A percentile compares a stretch with the other conserved stretches of the same genome.
Evolutionary conservation across 352 stramenopile genomes (phyloP).

Genomic region (Pythium sukuiense): DNA sequence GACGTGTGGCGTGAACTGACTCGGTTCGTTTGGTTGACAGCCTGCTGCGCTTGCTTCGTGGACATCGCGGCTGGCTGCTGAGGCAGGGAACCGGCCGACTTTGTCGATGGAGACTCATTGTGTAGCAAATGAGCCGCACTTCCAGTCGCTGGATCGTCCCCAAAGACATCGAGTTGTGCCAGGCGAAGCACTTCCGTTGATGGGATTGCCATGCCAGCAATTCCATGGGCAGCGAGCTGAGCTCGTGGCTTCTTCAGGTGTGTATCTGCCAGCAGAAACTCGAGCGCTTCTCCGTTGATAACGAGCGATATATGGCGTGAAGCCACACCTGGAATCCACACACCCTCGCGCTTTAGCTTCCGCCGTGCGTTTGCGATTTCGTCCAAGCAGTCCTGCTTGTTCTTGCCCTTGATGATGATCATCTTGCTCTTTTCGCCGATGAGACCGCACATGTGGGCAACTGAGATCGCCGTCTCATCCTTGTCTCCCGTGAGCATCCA

Average conservation of each 20-base stretch:
- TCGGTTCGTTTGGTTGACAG: slow-evolving; percentile 19
- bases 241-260: slow-evolving; percentile 17
- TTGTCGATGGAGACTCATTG: slow-evolving; percentile 47
- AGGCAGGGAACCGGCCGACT: slow-evolving; percentile 45
- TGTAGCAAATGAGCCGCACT: slow-evolving; percentile 13
- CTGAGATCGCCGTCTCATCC: slow-evolving; percentile 98
- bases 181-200: slow-evolving; percentile 18
- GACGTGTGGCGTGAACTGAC: slow-evolving; percentile 40
- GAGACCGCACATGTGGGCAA: slow-evolving; percentile 96
- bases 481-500: slow-evolving; percentile 99
- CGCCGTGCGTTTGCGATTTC: slow-evolving; percentile 73
- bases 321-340: slow-evolving; percentile 75
- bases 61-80: background rate
- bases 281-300: slow-evolving; percentile 81
- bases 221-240: background rate
- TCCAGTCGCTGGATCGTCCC: slow-evolving; percentile 27
- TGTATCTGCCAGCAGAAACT: slow-evolving; percentile 60
- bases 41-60: background rate
- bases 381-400: slow-evolving; percentile 73
- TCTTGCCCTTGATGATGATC: slow-evolving; percentile 83
- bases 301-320: slow-evolving; percentile 77
- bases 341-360: slow-evolving; percentile 74
- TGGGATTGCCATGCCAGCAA: slow-evolving; percentile 14
- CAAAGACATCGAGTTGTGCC: slow-evolving; percentile 29
- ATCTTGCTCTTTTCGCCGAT: slow-evolving; percentile 79